A percentile compares a stretch with the other conserved stretches of the same genome.
These are phyloP conservation scores for Malus asiatica DNA, from an alignment of 306 rosid species.

Conservation along the genomic window DNA sequence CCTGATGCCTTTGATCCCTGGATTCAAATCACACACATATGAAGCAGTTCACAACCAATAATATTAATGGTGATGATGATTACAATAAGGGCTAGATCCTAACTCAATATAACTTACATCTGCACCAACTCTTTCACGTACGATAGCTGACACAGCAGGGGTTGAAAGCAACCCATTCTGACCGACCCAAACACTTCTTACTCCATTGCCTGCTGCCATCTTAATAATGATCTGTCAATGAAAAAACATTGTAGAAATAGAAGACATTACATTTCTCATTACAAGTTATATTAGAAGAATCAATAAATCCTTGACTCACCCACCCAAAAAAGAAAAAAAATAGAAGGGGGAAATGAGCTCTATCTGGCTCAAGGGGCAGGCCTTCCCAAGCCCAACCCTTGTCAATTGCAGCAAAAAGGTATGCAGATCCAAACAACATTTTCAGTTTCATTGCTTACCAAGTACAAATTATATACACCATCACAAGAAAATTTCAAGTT, in stretches of 20 bases:
- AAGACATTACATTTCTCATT: neutral
- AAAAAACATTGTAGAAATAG: constrained; percentile 1
- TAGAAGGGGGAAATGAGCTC: neutral
- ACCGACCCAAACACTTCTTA: constrained; percentile 87
- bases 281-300: neutral
- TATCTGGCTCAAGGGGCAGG: neutral
- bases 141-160: constrained; percentile 96
- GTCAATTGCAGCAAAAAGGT: neutral
- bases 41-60: constrained; percentile 3
- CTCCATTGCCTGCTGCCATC: constrained; percentile 95
- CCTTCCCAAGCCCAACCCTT: neutral
- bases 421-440: neutral
- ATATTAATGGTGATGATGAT: neutral
- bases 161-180: constrained; percentile 95
- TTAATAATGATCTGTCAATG: constrained; percentile 69
- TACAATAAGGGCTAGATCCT: neutral
- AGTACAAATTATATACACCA: neutral
- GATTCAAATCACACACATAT: constrained; percentile 3
- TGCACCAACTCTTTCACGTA: constrained; percentile 84
- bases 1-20: constrained; percentile 95
- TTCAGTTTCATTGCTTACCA: neutral
- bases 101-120: constrained; percentile 54
- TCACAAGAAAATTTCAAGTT: neutral
- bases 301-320: neutral
- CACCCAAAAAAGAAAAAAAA: neutral